A percentile compares a stretch with the other conserved stretches of the same genome.
Conservation (phyloP, 768 basidiomycete genomes). For the Russula foetens region DNA sequence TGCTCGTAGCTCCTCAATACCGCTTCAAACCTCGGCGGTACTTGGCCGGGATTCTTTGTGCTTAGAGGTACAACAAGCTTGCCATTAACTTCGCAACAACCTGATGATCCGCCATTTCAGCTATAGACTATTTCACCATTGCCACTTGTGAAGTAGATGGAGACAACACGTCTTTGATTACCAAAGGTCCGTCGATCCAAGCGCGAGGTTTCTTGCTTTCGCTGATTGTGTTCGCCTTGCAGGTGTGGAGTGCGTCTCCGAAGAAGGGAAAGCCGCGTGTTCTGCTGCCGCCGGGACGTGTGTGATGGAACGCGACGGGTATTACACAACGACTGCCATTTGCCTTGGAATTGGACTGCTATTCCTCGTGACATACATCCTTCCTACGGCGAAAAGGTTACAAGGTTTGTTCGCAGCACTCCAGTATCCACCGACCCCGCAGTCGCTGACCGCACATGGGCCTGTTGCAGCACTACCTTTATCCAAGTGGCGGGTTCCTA, state of each 20-base stretch:
- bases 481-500: slow-evolving; percentile 63
- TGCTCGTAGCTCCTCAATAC: slow-evolving; percentile 80
- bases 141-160: slow-evolving; percentile 75
- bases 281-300: slow-evolving; percentile 69
- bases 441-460: background rate
- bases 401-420: slow-evolving; percentile 53
- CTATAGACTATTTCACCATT: slow-evolving; percentile 79
- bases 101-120: slow-evolving; percentile 31
- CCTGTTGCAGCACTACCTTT: slow-evolving; percentile 49
- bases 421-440: background rate
- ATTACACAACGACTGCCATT: slow-evolving; percentile 72
- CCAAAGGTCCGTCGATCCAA: slow-evolving; percentile 39
- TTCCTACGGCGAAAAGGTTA: slow-evolving; percentile 76
- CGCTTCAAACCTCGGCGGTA: slow-evolving; percentile 94
- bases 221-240: background rate
- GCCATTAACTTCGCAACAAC: background rate
- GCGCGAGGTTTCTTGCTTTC: background rate
- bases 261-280: slow-evolving; percentile 78
- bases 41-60: slow-evolving; percentile 96
- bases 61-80: slow-evolving; percentile 52
- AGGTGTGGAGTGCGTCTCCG: slow-evolving; percentile 89
- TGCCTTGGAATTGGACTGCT: slow-evolving; percentile 73
- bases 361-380: slow-evolving; percentile 66
- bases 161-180: slow-evolving; percentile 40
- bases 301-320: slow-evolving; percentile 81